Evolutionary conservation across 164 flowering plant genomes (phyloP), one percentile per base, ranked within the genome.

Genomic region (Saururus chinensis): DNA sequence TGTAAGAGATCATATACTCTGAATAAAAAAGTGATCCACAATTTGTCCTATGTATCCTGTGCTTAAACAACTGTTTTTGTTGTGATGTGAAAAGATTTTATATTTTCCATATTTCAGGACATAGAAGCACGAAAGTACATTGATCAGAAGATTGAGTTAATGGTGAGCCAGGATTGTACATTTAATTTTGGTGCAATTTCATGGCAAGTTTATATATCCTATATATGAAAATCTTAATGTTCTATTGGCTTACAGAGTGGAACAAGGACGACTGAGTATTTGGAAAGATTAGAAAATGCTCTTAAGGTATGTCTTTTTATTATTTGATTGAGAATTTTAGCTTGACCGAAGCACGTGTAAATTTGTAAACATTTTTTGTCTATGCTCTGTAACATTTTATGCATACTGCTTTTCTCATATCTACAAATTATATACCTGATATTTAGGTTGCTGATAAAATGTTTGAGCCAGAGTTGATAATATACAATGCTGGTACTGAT

Each of bases 401-500:
- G 49, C 14, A 12, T 45, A 45, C 49, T 45, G 17, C 49, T 8
- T 45, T 30, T 2, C 37, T 30, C 6, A n/a, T n/a, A n/a, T n/a
- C n/a, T n/a, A n/a, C n/a, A n/a, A n/a, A n/a, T 30, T 30, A 30
- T 6, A 56, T 21, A 56, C 13, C 24, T 57, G 25, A 35, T 56
- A 57, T 52, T 49, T 68, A 93, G 98, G 86, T 80, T 69, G 92
- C 90, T 63, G 80, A 71, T 40, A 58, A 48, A 9, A 66, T 13
- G 60, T 90, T 84, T 77, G 69, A 82, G 70, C 97, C 96, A 57
- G 92, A 90, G 70, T 70, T 93, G 82, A 68, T 89, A 62, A 70
- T 89, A 52, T 93, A 85, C 73, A 93, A 93, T 77, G 98, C 97
- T 69, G 96, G 97, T 56, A 93, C 97, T 60, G 97, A 93, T 76